These are phyloP conservation scores for Teunomyces atbi DNA, from an alignment of 805 yeast species.

Conservation along the genomic window DNA sequence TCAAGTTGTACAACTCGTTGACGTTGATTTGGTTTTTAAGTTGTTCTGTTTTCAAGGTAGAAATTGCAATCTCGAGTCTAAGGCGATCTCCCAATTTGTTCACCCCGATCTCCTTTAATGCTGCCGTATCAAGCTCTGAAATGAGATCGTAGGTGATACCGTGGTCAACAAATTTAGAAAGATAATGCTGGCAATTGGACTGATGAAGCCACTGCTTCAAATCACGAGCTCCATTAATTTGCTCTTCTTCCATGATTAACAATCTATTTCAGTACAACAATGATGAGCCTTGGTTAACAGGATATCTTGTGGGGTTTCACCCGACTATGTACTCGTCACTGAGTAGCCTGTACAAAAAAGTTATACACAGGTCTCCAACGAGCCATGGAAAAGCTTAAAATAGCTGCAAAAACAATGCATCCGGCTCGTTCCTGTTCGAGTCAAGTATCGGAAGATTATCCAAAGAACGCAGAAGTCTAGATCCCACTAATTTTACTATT, in stretches of 20 bases:
- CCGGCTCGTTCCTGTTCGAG: too few relatives aligned
- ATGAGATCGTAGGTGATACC: constrained; percentile 58
- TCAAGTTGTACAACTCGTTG: constrained; percentile 23
- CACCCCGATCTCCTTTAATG: constrained; percentile 72
- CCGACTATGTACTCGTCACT: not conserved
- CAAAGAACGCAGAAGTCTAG: too few relatives aligned
- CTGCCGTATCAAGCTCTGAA: constrained; percentile 57
- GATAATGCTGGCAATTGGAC: constrained; percentile 35
- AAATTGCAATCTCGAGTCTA: constrained; percentile 58
- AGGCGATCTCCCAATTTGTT: constrained; percentile 81
- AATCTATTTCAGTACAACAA: not conserved
- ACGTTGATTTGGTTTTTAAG: constrained; percentile 19
- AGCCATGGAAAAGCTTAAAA: not conserved
- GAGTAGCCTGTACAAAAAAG: not conserved
- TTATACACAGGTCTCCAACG: not conserved
- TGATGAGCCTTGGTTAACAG: not conserved
- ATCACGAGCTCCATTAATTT: constrained; percentile 7
- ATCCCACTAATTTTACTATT: too few relatives aligned
- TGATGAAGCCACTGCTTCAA: constrained; percentile 37
- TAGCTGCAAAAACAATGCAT: too few relatives aligned
- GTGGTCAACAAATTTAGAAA: constrained; percentile 39
- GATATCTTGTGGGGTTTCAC: constrained; percentile 1
- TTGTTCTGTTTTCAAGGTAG: constrained; percentile 40
- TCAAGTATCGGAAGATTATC: too few relatives aligned
- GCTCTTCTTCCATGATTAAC: constrained; percentile 1